Conservation (phyloP, 345 rosid genomes). For the Pistacia vera region DNA sequence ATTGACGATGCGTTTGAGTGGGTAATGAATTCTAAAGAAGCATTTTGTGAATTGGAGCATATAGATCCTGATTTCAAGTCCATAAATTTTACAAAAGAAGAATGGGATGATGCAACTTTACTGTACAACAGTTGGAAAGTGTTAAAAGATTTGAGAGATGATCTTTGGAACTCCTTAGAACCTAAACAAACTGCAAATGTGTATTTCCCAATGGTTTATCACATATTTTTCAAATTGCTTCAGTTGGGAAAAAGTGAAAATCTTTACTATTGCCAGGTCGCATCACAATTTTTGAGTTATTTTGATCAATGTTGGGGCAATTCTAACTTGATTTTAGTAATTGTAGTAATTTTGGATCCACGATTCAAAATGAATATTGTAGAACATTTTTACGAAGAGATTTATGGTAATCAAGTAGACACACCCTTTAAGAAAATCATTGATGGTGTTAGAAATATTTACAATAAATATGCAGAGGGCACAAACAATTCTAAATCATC, state of each 20-base stretch:
- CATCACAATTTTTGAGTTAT: not conserved
- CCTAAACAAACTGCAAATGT: not conserved
- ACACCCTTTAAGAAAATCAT: not conserved
- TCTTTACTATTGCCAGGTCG: too few relatives aligned
- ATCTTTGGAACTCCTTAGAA: not conserved
- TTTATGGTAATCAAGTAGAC: not conserved
- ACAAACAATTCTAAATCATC: not conserved
- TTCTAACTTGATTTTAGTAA: not conserved
- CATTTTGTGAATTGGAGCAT: not conserved
- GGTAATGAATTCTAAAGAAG: not conserved
- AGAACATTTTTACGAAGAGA: not conserved
- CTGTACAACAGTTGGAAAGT: not conserved
- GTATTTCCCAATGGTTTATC: not conserved
- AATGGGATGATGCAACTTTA: not conserved
- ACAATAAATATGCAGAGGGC: not conserved
- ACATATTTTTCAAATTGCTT: not conserved
- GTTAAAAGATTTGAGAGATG: too few relatives aligned
- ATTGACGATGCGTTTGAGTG: not conserved
- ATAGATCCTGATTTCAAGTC: not conserved
- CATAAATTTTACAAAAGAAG: not conserved
- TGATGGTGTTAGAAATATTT: not conserved
- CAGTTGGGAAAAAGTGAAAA: not conserved
- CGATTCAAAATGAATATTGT: not conserved
- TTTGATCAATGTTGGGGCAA: not conserved
- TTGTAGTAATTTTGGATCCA: not conserved